Base-by-base conservation (phyloP, 306 rosid genomes). In the Canavalia gladiata region DNA sequence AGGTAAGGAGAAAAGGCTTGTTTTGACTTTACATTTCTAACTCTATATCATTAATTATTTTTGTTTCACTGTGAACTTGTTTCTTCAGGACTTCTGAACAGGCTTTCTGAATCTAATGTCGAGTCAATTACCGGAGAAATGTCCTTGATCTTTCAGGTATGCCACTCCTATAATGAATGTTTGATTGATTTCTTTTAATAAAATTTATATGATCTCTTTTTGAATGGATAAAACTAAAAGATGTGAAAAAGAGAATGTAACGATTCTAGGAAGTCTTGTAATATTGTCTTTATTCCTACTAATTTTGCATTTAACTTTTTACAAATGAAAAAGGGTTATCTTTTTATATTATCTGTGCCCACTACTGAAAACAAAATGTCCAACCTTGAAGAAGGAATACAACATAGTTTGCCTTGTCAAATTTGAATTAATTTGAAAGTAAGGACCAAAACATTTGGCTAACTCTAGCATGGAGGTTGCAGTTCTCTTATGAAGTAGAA, bases 71-170 rank as follows among this genome's bases (percentile, higher is more conserved):
- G 67, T 71, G 68, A 75, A 58, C 59, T 83, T 78, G 80, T 73
- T 74, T 69, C 78, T 73, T 65, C 87, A 89, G 90, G 97, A 12
- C 94, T 89, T 83, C 87, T 92, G 74, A 92, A 91, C 79, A 87
- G 89, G 78, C 69, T 91, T 58, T 85, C 92, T 57, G 97, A 91
- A 86, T 88, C 94, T 4, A 89, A 92, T 28, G 89, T 92, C 30
- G 97, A 91, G 83, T 91, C 97, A 76, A 70, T 88, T 35, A 91
- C 94, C 0, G 92, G 89, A 74, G 97, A 92, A 10, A 77, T 89
- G 80, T 92, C 94, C 45, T 65, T 34, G 54, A 77, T 89, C 41
- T 82, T 91, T 82, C 91, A 83, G 82, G 92, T 86, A 76, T 72
- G 70, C 30, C 7, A 68, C 54, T 55, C 55, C 47, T 74, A 50